These are phyloP conservation scores for Coemansia asiatica DNA, from an alignment of 192 early-diverging fungal species.

Conservation along the genomic window DNA sequence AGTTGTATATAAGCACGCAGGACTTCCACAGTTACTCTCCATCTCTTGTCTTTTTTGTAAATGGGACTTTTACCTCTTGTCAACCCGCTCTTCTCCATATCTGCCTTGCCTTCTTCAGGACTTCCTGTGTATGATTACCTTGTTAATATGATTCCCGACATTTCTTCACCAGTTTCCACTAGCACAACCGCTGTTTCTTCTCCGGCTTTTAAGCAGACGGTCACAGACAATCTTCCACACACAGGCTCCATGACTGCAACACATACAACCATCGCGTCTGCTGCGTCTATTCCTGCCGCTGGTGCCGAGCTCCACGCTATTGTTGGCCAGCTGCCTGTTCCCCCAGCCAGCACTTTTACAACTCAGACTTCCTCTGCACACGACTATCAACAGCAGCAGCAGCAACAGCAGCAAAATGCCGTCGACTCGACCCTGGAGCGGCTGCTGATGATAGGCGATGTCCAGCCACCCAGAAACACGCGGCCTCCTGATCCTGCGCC, in stretches of 20 bases:
- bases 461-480: not conserved
- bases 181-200: not conserved
- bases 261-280: not conserved
- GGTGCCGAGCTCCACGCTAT: not conserved
- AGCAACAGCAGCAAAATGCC: not conserved
- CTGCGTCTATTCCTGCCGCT: not conserved
- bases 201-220: not conserved
- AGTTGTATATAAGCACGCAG: not conserved
- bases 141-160: conserved; percentile 2
- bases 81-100: not conserved
- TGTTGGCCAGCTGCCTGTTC: not conserved
- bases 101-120: no score
- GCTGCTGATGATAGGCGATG: not conserved
- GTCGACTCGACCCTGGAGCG: not conserved
- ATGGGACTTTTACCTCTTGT: not conserved
- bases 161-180: not conserved
- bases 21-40: not conserved
- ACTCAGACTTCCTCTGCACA: not conserved
- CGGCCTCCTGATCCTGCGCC: not conserved
- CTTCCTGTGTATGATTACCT: not conserved
- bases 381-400: not conserved
- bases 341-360: not conserved
- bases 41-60: not conserved
- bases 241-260: not conserved
- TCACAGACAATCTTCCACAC: not conserved